phyloP scores from a whole-genome alignment of 169 alveolate genomes.

The Eimeria falciformis region DNA sequence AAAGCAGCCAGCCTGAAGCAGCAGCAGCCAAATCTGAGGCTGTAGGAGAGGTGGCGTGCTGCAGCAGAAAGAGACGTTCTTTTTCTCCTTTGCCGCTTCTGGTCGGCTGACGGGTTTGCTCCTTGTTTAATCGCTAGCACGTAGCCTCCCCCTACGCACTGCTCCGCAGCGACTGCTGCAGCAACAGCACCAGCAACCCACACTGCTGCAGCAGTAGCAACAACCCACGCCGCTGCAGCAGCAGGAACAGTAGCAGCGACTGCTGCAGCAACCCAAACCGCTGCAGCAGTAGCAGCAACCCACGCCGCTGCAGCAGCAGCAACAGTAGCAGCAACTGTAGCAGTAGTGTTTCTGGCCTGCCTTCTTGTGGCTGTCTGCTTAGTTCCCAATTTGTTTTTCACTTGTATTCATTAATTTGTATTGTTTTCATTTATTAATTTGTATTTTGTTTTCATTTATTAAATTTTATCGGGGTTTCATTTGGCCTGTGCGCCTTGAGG shows the following conservation, averaged over 20 bases:
- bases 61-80: no score
- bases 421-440: no score
- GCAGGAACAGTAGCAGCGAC: neutral
- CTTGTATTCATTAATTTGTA: no score
- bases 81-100: neutral
- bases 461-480: no score
- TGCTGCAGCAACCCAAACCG: neutral
- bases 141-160: neutral
- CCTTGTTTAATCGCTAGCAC: neutral
- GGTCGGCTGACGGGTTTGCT: no score
- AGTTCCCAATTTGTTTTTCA: no score
- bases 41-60: neutral
- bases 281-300: no score
- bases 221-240: neutral
- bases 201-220: neutral
- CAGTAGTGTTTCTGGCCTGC: no score
- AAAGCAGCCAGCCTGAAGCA: neutral
- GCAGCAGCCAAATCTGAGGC: slow-evolving; percentile 26
- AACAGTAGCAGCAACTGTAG: slow-evolving; percentile 7
- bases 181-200: neutral
- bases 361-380: no score
- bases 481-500: no score
- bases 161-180: neutral
- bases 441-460: no score
- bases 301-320: neutral